Percentiles rank a stretch among this genome's conserved stretches.
Evolutionary conservation across 225 moss, liverwort and hornwort genomes (phyloP).

Genomic region (Physcomitrellopsis africana): DNA sequence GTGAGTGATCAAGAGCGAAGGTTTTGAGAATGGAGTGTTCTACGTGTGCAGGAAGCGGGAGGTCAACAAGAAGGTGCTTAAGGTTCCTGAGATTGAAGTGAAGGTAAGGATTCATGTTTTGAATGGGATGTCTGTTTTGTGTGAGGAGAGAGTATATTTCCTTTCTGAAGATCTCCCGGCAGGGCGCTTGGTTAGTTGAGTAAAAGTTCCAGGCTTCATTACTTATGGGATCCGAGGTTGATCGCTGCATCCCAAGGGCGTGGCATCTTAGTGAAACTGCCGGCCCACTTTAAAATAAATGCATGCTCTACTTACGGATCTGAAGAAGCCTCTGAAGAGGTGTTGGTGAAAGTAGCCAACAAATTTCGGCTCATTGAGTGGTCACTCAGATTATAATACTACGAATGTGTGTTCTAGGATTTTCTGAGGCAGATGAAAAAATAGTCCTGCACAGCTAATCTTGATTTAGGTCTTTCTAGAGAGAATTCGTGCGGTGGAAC

Average conservation of each 20-base stretch:
- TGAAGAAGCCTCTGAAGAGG: background rate
- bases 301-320: background rate
- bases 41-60: conserved; percentile 82
- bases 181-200: conserved; percentile 10
- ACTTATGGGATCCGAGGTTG: conserved; percentile 31
- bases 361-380: background rate
- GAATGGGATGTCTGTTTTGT: background rate
- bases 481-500: background rate
- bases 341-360: background rate
- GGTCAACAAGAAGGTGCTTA: conserved; percentile 99
- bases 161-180: background rate
- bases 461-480: conserved; percentile 13
- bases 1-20: background rate
- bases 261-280: background rate
- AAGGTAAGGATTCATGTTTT: conserved; percentile 58
- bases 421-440: too few species aligned
- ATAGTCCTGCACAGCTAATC: background rate
- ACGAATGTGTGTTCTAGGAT: too few species aligned
- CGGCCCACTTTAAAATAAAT: background rate
- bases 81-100: conserved; percentile 98
- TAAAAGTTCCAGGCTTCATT: background rate
- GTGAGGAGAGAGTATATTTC: background rate
- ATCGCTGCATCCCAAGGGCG: too few species aligned
- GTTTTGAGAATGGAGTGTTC: conserved; percentile 14
- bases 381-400: too few species aligned